phyloP scores from a whole-genome alignment of 345 rosid genomes.

The Arabis alpina region DNA sequence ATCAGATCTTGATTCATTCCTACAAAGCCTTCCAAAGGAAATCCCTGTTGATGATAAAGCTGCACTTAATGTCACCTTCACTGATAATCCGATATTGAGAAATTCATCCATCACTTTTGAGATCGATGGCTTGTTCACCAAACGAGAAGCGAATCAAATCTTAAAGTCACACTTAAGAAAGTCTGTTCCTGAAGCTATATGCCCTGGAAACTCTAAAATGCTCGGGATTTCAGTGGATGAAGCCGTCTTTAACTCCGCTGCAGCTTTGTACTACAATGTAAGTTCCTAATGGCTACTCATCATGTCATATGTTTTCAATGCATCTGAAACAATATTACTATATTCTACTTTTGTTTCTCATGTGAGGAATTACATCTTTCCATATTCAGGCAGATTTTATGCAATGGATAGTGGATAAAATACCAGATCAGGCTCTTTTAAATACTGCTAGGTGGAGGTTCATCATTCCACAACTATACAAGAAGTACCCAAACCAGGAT shows the following conservation, averaged over 20 bases:
- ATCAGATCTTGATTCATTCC: constrained; percentile 71
- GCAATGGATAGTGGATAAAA: constrained; percentile 89
- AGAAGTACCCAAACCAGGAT: constrained; percentile 83
- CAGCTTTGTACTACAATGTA: constrained; percentile 86
- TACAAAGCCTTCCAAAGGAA: constrained; percentile 84
- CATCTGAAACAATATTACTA: too few species aligned
- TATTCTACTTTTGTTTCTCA: constrained; percentile 18
- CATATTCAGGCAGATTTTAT: constrained; percentile 78
- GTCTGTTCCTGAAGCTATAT: constrained; percentile 53
- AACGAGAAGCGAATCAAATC: constrained; percentile 40
- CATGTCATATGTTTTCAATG: background rate
- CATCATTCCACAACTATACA: constrained; percentile 88
- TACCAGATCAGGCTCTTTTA: constrained; percentile 84
- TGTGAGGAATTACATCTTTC: constrained; percentile 28
- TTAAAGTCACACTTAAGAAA: constrained; percentile 35
- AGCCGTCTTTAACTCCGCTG: constrained; percentile 89
- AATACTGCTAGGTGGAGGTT: constrained; percentile 95
- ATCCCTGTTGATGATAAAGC: constrained; percentile 88
- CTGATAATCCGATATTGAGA: constrained; percentile 63
- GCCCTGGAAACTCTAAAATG: constrained; percentile 74
- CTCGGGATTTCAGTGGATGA: constrained; percentile 86
- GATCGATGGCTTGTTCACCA: constrained; percentile 78
- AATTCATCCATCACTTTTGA: constrained; percentile 80
- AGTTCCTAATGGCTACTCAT: constrained; percentile 39
- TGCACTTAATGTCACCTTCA: constrained; percentile 85